These are phyloP conservation scores for Hypoxylon intermedium DNA, from an alignment of 495 filamentous ascomycete genomes.

Conservation along the genomic window DNA sequence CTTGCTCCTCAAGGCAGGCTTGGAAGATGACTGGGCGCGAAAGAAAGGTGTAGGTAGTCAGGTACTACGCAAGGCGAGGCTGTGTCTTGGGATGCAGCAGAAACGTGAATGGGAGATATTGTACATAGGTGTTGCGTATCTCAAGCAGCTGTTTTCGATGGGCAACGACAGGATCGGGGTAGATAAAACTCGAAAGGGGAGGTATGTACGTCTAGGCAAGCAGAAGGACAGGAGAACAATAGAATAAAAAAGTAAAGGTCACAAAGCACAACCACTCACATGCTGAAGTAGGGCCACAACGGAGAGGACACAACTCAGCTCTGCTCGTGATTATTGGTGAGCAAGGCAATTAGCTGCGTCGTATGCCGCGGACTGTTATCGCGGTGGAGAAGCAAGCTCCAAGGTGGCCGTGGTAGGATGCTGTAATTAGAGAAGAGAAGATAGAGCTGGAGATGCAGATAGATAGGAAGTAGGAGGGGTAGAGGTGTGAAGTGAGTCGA, in stretches of 20 bases:
- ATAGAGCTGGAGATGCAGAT: conserved; percentile 5
- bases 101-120: conserved; percentile 10
- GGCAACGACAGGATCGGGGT: conserved; percentile 5
- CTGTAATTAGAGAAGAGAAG: too few species aligned
- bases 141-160: conserved; percentile 12
- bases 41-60: conserved; percentile 27
- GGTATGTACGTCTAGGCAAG: conserved; percentile 19
- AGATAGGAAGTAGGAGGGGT: conserved; percentile 15
- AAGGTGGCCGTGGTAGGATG: conserved; percentile 1
- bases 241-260: neutral
- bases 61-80: conserved; percentile 33
- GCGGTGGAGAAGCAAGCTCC: conserved; percentile 2
- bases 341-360: neutral
- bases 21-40: conserved; percentile 19
- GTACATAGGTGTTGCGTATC: conserved; percentile 26
- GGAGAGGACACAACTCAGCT: neutral
- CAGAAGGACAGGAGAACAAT: conserved; percentile 18
- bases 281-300: conserved; percentile 3
- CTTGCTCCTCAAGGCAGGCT: conserved; percentile 1
- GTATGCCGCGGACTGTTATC: neutral
- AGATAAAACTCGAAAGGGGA: conserved; percentile 19
- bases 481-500: conserved; percentile 11
- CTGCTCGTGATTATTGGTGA: conserved; percentile 2
- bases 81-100: conserved; percentile 19
- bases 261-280: conserved; percentile 29